phyloP scores from a whole-genome alignment of 768 basidiomycete genomes.

The Calocybe gangraenosa region DNA sequence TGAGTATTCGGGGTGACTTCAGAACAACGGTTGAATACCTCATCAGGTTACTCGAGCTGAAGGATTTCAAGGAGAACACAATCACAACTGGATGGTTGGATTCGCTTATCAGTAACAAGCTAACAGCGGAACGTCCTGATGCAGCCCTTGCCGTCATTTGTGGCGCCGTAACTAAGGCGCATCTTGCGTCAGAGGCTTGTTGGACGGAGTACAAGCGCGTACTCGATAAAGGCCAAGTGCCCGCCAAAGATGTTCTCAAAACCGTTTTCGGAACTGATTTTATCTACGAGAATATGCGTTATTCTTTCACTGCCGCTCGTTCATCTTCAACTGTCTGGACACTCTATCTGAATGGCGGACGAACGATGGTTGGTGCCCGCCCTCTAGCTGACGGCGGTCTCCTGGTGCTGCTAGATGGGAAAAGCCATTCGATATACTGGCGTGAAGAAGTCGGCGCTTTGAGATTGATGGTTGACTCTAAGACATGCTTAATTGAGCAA shows the following conservation, averaged over 20 bases:
- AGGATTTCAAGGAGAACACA: slow-evolving; percentile 95
- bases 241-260: slow-evolving; percentile 89
- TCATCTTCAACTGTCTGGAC: slow-evolving; percentile 89
- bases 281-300: slow-evolving; percentile 94
- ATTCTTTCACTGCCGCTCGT: slow-evolving; percentile 92
- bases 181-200: slow-evolving; percentile 85
- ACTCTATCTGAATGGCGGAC: slow-evolving; percentile 93
- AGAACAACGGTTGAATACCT: slow-evolving; percentile 98
- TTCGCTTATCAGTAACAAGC: slow-evolving; percentile 92
- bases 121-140: slow-evolving; percentile 97
- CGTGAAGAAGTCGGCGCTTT: slow-evolving; percentile 95
- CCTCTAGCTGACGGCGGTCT: slow-evolving; percentile 94
- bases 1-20: slow-evolving; percentile 98
- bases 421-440: slow-evolving; percentile 98
- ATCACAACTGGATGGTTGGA: slow-evolving; percentile 99
- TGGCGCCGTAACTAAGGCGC: slow-evolving; percentile 93
- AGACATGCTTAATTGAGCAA: slow-evolving; percentile 98
- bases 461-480: slow-evolving; percentile 90
- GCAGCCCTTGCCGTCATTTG: slow-evolving; percentile 90
- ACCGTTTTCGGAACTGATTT: slow-evolving; percentile 97
- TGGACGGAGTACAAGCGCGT: slow-evolving; percentile 92
- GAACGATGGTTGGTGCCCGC: slow-evolving; percentile 88
- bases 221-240: slow-evolving; percentile 97
- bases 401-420: slow-evolving; percentile 85
- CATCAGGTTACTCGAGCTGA: slow-evolving; percentile 94